Conservation (phyloP, 2,329 filamentous ascomycete genomes). For the Calonectria henricotiae region DNA sequence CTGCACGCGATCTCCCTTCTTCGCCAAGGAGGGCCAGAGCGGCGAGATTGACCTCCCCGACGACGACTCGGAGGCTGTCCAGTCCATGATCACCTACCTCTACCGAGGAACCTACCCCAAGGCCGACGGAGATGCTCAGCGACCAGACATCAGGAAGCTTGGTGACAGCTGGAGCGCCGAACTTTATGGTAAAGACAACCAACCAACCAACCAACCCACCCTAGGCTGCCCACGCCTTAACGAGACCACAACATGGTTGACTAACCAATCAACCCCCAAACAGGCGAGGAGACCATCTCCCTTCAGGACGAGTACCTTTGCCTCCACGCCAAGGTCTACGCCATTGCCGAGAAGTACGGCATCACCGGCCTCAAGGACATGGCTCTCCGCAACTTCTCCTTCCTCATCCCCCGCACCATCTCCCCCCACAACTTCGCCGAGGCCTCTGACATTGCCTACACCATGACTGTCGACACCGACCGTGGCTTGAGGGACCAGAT, state of each 20-base stretch:
- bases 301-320: constrained; percentile 34
- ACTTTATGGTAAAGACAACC: constrained; percentile 17
- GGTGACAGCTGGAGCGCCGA: constrained; percentile 4
- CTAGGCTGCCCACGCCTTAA: background rate
- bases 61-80: constrained; percentile 32
- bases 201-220: no score
- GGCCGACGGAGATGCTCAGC: constrained; percentile 11
- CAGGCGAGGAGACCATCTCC: constrained; percentile 23
- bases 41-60: constrained; percentile 35
- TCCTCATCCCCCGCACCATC: constrained; percentile 25
- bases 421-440: constrained; percentile 32
- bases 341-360: constrained; percentile 32
- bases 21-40: constrained; percentile 30
- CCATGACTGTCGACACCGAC: constrained; percentile 24
- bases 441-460: constrained; percentile 33
- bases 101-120: constrained; percentile 31
- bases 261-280: background rate
- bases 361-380: constrained; percentile 30
- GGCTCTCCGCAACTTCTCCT: constrained; percentile 29
- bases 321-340: constrained; percentile 38
- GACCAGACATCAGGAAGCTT: constrained; percentile 19
- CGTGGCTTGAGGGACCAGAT: constrained; percentile 28
- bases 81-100: constrained; percentile 30
- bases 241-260: background rate
- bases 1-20: constrained; percentile 34